These are phyloP conservation scores for Chaetothyriales sp. DNA, from an alignment of 2,329 filamentous ascomycete species.

Conservation along the genomic window DNA sequence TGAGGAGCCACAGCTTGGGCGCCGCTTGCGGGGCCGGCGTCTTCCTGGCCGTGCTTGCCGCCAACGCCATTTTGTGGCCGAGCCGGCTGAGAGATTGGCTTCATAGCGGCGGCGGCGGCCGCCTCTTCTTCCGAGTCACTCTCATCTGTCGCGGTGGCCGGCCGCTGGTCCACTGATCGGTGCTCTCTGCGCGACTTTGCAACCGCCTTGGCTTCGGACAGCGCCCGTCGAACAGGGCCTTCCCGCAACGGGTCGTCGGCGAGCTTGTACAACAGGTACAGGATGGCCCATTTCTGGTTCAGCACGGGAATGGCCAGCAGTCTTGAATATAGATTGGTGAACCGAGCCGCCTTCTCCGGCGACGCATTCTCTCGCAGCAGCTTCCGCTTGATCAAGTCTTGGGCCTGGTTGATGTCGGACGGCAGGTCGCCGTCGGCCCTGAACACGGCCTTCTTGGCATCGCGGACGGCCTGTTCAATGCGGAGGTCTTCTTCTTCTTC, in stretches of 20 bases:
- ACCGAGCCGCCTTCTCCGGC: conserved; percentile 62
- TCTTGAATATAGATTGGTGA: conserved; percentile 81
- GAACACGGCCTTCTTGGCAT: conserved; percentile 36
- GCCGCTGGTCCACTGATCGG: conserved; percentile 4
- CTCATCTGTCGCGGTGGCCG: conserved; percentile 1
- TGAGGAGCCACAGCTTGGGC: not conserved
- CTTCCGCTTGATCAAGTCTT: conserved; percentile 80
- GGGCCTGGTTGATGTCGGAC: conserved; percentile 66
- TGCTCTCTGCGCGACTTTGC: not conserved
- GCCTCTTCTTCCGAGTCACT: conserved; percentile 2
- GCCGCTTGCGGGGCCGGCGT: not conserved
- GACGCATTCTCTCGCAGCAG: conserved; percentile 64
- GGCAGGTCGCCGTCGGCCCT: conserved; percentile 16
- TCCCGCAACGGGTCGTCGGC: conserved; percentile 42
- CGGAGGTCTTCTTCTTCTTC: conserved; percentile 55
- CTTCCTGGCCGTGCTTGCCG: not conserved
- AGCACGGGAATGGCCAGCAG: conserved; percentile 83
- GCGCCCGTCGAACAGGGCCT: conserved; percentile 11
- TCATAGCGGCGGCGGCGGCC: not conserved
- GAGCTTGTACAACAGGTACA: conserved; percentile 78
- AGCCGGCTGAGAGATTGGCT: not conserved
- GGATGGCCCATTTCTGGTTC: conserved; percentile 90
- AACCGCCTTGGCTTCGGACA: conserved; percentile 5
- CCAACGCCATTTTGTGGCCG: conserved; percentile 1
- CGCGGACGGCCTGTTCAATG: conserved; percentile 47